Percentiles rank a stretch among this genome's conserved stretches.
phyloP scores from a whole-genome alignment of 305 asterid species.

The Solanum hybrid region DNA sequence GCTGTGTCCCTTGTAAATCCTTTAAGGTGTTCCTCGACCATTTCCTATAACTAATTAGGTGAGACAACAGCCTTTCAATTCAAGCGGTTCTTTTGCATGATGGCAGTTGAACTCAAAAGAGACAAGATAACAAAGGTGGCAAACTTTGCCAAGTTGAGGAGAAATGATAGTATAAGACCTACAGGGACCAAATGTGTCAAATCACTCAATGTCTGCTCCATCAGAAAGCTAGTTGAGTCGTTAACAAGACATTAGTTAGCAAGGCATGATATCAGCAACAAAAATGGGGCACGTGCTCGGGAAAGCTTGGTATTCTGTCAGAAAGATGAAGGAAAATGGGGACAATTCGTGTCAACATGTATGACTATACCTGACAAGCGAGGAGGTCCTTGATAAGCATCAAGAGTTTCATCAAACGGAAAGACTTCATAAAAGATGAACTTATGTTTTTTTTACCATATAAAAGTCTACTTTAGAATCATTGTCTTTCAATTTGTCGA shows the following conservation, averaged over 20 bases:
- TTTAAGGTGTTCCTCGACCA: neutral
- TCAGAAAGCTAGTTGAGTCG: neutral
- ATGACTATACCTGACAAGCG: neutral
- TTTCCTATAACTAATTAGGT: neutral
- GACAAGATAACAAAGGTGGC: neutral
- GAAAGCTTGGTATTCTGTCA: neutral
- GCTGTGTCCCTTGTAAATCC: neutral
- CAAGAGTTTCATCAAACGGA: neutral
- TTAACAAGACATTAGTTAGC: neutral
- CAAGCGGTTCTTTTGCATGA: neutral
- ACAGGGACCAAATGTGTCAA: neutral
- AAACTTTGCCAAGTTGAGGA: neutral
- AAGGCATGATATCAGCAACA: neutral
- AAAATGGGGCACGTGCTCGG: neutral
- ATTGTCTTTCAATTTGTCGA: neutral
- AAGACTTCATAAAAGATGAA: neutral
- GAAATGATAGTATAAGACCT: neutral
- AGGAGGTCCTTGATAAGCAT: slow-evolving; percentile 2
- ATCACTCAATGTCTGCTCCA: neutral
- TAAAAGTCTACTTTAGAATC: neutral
- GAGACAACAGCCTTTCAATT: neutral
- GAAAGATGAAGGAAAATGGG: neutral
- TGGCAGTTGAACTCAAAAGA: neutral
- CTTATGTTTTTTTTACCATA: neutral
- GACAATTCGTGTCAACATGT: neutral